Conservation (phyloP, 2,329 filamentous ascomycete genomes). For the Hypoxylon sp. region DNA sequence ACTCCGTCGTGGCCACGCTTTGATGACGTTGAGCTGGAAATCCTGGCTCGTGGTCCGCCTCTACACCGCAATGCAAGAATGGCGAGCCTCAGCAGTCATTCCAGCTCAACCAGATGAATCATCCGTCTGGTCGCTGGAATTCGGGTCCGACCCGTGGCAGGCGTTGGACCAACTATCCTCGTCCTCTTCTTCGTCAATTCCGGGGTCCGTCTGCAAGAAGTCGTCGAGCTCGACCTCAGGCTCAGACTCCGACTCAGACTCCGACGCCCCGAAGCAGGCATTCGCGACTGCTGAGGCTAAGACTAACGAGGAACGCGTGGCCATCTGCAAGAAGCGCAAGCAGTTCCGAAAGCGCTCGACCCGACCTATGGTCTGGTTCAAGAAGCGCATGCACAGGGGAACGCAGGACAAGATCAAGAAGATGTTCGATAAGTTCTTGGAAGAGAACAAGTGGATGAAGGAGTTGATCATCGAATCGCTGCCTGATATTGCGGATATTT, state of each 20-base stretch:
- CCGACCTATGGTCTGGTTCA: conserved; percentile 1
- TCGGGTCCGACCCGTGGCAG: not conserved
- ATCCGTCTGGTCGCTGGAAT: not conserved
- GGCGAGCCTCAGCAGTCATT: not conserved
- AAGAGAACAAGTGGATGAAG: not conserved
- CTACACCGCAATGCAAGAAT: not conserved
- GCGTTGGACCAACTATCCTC: not conserved
- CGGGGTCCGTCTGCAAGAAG: not conserved
- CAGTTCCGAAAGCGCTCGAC: not conserved
- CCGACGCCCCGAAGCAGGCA: not conserved
- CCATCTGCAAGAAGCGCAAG: not conserved
- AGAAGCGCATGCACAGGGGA: not conserved
- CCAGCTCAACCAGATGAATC: not conserved
- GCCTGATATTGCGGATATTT: no score
- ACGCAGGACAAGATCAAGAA: not conserved
- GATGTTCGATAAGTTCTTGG: not conserved
- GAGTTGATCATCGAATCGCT: not conserved
- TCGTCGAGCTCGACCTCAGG: not conserved
- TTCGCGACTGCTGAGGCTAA: not conserved
- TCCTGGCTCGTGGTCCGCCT: not conserved
- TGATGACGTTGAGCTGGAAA: not conserved
- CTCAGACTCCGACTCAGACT: not conserved
- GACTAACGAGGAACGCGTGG: not conserved
- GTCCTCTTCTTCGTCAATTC: not conserved
- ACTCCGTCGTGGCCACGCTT: not conserved